These are phyloP conservation scores for Nigrospora sphaerica DNA, from an alignment of 2,329 filamentous ascomycete genomes.

Conservation along the genomic window DNA sequence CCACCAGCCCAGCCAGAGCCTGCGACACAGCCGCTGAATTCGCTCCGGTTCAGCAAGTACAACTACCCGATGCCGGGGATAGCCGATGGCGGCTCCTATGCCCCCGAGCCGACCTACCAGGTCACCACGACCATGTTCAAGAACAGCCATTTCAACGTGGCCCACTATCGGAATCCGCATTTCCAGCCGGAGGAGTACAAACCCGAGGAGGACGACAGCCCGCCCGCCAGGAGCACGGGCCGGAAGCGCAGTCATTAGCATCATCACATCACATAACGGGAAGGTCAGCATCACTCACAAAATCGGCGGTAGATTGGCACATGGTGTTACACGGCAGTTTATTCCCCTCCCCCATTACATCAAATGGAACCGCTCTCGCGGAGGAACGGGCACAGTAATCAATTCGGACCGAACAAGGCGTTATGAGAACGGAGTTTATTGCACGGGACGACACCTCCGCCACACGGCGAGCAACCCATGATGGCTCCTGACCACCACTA, in stretches of 20 bases:
- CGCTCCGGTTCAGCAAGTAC: slow-evolving; percentile 48
- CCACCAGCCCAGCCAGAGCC: slow-evolving; percentile 10
- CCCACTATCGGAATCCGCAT: slow-evolving; percentile 60
- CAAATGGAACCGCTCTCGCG: too few species aligned
- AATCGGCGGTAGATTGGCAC: too few species aligned
- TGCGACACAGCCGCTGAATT: slow-evolving; percentile 18
- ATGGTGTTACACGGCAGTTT: too few species aligned
- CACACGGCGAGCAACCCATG: too few species aligned
- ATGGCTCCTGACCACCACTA: too few species aligned
- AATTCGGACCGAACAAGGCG: too few species aligned
- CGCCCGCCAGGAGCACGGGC: slow-evolving; percentile 11
- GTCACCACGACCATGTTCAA: slow-evolving; percentile 52
- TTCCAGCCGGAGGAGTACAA: slow-evolving; percentile 50
- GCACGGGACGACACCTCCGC: too few species aligned
- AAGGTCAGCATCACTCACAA: too few species aligned
- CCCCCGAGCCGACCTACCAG: slow-evolving; percentile 36
- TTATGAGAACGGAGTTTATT: too few species aligned
- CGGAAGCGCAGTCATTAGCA: background rate
- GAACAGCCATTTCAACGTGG: slow-evolving; percentile 59
- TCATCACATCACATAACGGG: too few species aligned
- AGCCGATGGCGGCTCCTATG: slow-evolving; percentile 25
- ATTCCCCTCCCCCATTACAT: too few species aligned
- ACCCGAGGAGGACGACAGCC: slow-evolving; percentile 29
- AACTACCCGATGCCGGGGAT: slow-evolving; percentile 31
- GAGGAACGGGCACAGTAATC: too few species aligned